Evolutionary conservation across 73 alveolate species (phyloP).

Genomic region (Vitrella brassicaformis): DNA sequence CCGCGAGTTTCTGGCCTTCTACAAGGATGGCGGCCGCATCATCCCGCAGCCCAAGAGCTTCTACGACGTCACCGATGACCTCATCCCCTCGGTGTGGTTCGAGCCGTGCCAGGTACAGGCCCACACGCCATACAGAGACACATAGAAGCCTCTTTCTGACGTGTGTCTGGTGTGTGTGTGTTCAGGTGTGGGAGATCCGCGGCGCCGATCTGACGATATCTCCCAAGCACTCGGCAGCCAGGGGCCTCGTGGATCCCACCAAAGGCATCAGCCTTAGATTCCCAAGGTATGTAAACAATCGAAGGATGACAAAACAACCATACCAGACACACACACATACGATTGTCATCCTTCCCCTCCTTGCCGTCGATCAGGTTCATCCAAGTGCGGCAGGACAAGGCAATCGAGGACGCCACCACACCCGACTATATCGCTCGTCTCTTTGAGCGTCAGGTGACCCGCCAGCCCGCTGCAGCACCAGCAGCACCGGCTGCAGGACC

Average conservation of each 20-base stretch:
- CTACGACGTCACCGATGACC: neutral
- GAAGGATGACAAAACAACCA: neutral
- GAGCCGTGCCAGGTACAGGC: neutral
- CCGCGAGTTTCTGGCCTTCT: constrained; percentile 3
- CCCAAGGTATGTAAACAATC: constrained; percentile 6
- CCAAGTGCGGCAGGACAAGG: neutral
- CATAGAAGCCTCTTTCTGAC: neutral
- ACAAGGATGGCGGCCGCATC: neutral
- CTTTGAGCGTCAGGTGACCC: no score
- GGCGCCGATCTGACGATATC: constrained; percentile 37
- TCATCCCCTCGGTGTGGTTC: neutral
- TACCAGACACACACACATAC: neutral
- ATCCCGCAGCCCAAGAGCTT: neutral
- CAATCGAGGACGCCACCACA: neutral
- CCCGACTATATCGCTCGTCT: neutral
- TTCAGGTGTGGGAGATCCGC: constrained; percentile 25
- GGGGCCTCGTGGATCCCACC: constrained; percentile 10
- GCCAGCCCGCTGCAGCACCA: no score
- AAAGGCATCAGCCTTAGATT: constrained; percentile 23
- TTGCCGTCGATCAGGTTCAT: neutral
- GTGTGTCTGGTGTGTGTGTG: neutral
- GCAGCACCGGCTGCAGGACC: no score
- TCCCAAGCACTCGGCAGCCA: constrained; percentile 22
- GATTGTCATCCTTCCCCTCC: neutral
- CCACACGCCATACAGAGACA: neutral